These are phyloP conservation scores for Allium fistulosum DNA, from an alignment of 106 monocot genomes.

Conservation along the genomic window DNA sequence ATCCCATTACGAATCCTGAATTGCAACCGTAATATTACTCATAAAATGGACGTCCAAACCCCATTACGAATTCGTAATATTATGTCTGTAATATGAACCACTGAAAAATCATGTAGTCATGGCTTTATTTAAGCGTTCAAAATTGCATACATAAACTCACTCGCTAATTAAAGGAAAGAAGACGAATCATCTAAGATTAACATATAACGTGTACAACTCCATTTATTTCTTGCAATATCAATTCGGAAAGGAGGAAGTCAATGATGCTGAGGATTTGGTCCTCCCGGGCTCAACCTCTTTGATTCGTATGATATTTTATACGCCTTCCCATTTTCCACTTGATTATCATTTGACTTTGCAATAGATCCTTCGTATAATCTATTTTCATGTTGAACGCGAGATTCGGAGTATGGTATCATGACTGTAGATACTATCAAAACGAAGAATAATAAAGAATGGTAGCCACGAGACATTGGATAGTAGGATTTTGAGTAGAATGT, in stretches of 20 bases:
- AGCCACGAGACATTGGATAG: neutral
- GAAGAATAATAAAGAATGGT: constrained; percentile 5
- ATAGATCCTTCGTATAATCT: neutral
- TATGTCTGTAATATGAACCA: no score
- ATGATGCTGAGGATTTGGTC: constrained; percentile 34
- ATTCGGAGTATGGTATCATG: constrained; percentile 7
- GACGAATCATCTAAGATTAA: no score
- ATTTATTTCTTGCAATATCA: no score
- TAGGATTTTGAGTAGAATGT: constrained; percentile 1
- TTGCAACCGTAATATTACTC: no score
- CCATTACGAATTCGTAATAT: no score
- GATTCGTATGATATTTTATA: constrained; percentile 3
- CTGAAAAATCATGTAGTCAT: no score
- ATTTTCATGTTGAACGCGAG: neutral
- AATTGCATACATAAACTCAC: no score
- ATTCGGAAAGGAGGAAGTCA: neutral
- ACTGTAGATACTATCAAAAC: constrained; percentile 9
- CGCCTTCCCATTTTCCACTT: neutral
- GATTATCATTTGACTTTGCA: neutral
- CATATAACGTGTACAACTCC: no score
- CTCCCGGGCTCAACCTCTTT: constrained; percentile 25
- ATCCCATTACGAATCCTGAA: no score
- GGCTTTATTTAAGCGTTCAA: no score
- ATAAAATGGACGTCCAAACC: no score
- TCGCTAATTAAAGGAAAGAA: no score